Evolutionary conservation across 768 basidiomycete genomes (phyloP).

Genomic region (Cubamyces lactineus): DNA sequence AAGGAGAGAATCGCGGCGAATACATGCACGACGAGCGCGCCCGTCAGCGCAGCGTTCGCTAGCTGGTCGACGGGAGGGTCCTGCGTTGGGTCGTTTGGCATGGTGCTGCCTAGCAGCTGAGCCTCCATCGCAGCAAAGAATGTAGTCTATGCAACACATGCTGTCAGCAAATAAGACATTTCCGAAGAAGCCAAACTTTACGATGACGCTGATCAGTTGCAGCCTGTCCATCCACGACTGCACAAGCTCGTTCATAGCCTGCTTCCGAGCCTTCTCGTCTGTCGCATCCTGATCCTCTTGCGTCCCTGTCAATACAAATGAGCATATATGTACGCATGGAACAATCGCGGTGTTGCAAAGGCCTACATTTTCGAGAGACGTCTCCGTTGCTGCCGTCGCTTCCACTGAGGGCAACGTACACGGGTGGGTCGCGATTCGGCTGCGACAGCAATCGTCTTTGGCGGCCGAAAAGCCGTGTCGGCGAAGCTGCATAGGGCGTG

Average conservation of each 20-base stretch:
- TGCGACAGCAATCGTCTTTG: neutral
- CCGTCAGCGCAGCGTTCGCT: constrained; percentile 51
- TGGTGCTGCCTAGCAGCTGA: constrained; percentile 50
- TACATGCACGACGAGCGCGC: constrained; percentile 57
- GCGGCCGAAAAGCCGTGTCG: neutral
- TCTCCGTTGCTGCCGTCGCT: neutral
- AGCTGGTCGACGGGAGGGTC: constrained; percentile 12
- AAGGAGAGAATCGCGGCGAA: constrained; percentile 56
- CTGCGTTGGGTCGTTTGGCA: constrained; percentile 29
- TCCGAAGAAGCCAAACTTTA: constrained; percentile 33
- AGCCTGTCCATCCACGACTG: constrained; percentile 66
- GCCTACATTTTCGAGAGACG: neutral
- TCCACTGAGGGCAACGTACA: constrained; percentile 2
- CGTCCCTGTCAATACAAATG: constrained; percentile 36
- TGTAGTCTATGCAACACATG: constrained; percentile 47
- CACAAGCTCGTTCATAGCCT: constrained; percentile 54
- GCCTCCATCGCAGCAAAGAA: constrained; percentile 66
- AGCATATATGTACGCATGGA: neutral
- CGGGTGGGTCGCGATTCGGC: neutral
- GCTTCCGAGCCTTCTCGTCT: constrained; percentile 49
- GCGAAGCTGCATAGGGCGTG: neutral
- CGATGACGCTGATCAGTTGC: constrained; percentile 62
- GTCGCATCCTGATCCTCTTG: constrained; percentile 53
- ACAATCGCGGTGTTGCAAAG: too few species aligned
- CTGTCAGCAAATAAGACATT: neutral